Evolutionary conservation across 2,329 filamentous ascomycete species (phyloP), one percentile per base, ranked within the genome.

Genomic region (Knoxdaviesia proteae): DNA sequence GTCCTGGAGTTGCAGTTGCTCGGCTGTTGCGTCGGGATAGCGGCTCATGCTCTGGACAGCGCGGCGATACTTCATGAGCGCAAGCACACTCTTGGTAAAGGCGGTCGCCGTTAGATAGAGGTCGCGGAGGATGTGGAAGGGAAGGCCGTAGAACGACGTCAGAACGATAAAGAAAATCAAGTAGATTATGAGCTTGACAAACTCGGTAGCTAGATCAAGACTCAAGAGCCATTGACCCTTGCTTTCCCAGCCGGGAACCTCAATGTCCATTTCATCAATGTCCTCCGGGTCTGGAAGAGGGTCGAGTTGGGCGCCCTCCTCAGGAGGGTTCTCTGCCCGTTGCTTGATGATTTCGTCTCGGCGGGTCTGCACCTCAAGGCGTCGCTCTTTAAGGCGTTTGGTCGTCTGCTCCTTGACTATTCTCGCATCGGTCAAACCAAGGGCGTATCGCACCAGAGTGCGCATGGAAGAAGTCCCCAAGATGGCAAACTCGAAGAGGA

Each of bases 81-180:
- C 87, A 48, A 77, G 71, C n/a, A 96, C 74, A 7, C 88, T 73
- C 61, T 90, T 92, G 47, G 84, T 69, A 57, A 98, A 94, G 3
- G 88, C 93, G 42, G 87, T 74, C 41, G 88, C 80, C 0, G 90
- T 96, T 62, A 98, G 75, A 60, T 94, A 93, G 29, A 96, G 74
- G 56, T 98, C 90, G 44, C 90, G 73, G 63, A 98, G 81, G 45
- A 98, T 96, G 55, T 98, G 90, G 47, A 98, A 92, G 0, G 90
- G 90, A 32, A 98, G 67, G 7, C 88, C 90, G 56, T 94, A 94
- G 65, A 96, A 96, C 31, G 77, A 80, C 52, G 94, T 76, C 11
- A 96, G 77, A 51, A 98, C 88, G 47, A 79, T 74, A 61, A 98
- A 98, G 67, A 98, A 98, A 6, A 80, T 74, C 34, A 87, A 65